phyloP scores from a whole-genome alignment of 2,329 filamentous ascomycete genomes.

The Mycosphaerelloides madeirae region DNA sequence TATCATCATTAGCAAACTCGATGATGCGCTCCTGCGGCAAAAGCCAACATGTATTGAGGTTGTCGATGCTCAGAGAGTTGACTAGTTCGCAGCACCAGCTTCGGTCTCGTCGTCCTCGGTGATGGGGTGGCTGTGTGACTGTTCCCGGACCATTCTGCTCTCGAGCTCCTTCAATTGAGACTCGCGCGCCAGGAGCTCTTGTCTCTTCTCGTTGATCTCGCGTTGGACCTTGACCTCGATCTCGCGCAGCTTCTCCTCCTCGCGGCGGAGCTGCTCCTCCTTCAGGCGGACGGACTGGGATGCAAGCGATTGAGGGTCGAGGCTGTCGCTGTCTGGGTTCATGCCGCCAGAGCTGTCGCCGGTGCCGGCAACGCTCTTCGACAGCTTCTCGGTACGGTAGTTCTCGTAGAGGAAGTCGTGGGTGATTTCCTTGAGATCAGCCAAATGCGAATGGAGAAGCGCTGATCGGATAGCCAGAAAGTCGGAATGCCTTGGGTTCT shows the following conservation, averaged over 20 bases:
- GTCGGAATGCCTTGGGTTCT: conserved; percentile 97
- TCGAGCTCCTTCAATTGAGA: conserved; percentile 98
- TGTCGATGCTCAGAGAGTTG: neutral
- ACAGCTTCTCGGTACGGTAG: conserved; percentile 99
- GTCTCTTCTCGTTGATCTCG: conserved; percentile 99
- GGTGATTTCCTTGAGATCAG: conserved; percentile 98
- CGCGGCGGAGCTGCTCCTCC: conserved; percentile 97
- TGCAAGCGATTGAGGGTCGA: conserved; percentile 96
- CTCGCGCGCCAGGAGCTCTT: conserved; percentile 94
- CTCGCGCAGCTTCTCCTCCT: conserved; percentile 99
- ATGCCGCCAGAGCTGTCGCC: conserved; percentile 55
- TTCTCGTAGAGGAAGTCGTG: conserved; percentile 99
- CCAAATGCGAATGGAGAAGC: conserved; percentile 93
- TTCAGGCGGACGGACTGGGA: conserved; percentile 97
- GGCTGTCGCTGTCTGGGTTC: conserved; percentile 50
- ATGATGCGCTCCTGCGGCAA: neutral
- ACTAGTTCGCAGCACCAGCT: conserved; percentile 21
- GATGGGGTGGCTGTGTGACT: conserved; percentile 24
- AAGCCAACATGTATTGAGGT: neutral
- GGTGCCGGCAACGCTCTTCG: conserved; percentile 81
- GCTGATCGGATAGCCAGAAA: conserved; percentile 96
- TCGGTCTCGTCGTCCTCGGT: conserved; percentile 21
- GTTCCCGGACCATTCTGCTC: conserved; percentile 79
- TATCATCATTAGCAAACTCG: neutral
- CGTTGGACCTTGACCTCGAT: conserved; percentile 99